Evolutionary conservation across 192 early-diverging fungal genomes (phyloP), one percentile per base, ranked within the genome.

Genomic region (Lunasporangiospora selenospora): DNA sequence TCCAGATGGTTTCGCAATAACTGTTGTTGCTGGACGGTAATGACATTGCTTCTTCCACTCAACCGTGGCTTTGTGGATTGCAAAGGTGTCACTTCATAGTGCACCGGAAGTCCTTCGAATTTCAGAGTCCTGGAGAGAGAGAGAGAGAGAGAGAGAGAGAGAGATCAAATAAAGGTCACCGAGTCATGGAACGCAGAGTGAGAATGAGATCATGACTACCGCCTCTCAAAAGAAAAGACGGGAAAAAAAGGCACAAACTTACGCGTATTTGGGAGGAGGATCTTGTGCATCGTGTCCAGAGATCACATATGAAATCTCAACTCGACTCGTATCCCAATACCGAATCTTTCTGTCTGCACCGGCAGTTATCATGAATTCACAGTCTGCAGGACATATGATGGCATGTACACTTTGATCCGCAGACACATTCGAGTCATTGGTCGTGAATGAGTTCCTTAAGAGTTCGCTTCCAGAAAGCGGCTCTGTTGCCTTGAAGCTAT

Each of bases 311-410:
- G 91, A 93, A 16, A 90, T 79, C 26, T 93, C 92, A 30, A 91
- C 67, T 19, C 75, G 67, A 7, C 75, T 77, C 19, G 80, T 79
- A 62, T 94, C 89, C 92, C 94, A 94, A 56, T 88, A 91, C n/a
- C 95, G 77, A 30, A 98, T 75, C 73, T 95, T 94, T 32, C 91
- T 85, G 77, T 97, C 95, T 5, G 85, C 87, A 6, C 94, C 92
- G 1, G 78, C 92, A 1, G 91, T 86, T 21, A 97, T 75, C 77
- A 97, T 84, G 53, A 82, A 90, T 18, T 79, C 58, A 26, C 79
- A 79, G 31, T 88, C 81, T 11, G 65, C 43, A 2, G 81, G 73
- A 46, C 80, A 82, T n/a, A 83, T 75, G 9, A 92, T 56, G 3
- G 86, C 83, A n/a, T 84, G 81, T 21, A 91, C 79, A 10, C 81